Base-by-base conservation (phyloP, 2,329 filamentous ascomycete species). In the Proliferodiscus dingleyae region DNA sequence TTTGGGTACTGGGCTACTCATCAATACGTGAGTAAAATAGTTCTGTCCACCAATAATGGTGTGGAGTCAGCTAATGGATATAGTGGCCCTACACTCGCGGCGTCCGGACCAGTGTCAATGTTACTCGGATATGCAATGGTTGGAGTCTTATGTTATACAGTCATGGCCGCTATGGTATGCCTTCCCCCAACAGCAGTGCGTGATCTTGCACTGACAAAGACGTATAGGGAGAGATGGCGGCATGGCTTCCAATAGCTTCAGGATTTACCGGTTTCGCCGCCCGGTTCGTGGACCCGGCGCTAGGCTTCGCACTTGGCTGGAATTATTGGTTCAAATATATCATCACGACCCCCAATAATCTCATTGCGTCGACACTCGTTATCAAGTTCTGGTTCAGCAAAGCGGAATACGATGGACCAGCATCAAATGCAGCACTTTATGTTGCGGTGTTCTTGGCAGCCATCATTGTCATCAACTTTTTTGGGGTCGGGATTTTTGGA, bases 211-310 rank as follows among this genome's bases (percentile, higher is more conserved):
- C 40, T 45, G 28, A 48, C 16, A 42, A 32, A 3, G 8, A 2
- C 10, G 13, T 2, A 11, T 24, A 54, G 8, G 87, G 87, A 52
- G 87, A 91, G 66, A 93, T 93, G 85, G 85, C 87, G 7, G 78
- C 87, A 42, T 93, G 85, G 85, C 66, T 93, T 26, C 87, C 87
- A 41, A 73, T 89, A 58, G 78, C 80, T 44, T 80, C 84, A 62
- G 87, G 87, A 56, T 94, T 93, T 66, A 86, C 86, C 50, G 85
- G 85, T 59, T 93, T 90, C 61, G 86, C 87, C 19, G 77, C 81
- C 49, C 77, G 87, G 38, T 93, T 89, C 69, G 85, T 81, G 59
- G 86, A 93, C 57, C 86, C 86, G 43, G 85, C 86, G 49, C 76
- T 93, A 21, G 87, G 87, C 44, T 93, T 93, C 64, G 78, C 85